These are phyloP conservation scores for Vigna nakashimae DNA, from an alignment of 306 rosid species.

Conservation along the genomic window DNA sequence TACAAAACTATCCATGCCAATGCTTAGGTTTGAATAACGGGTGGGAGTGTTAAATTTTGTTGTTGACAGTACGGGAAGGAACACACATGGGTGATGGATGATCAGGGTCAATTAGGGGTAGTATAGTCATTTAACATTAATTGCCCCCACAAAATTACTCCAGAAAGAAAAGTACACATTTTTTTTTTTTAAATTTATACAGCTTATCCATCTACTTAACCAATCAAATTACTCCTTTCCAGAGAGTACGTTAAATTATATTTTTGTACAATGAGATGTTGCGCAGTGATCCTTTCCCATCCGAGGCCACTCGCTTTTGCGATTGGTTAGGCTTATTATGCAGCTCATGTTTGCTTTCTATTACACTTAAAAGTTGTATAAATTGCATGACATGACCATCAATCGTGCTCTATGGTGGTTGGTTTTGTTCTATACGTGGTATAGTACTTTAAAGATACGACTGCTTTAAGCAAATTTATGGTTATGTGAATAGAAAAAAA, in stretches of 20 bases:
- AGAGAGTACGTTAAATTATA: not conserved
- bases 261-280: slow-evolving; percentile 36
- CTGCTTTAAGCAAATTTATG: slow-evolving; percentile 45
- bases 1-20: slow-evolving; percentile 28
- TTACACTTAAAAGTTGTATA: not conserved
- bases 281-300: slow-evolving; percentile 29
- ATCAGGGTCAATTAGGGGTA: slow-evolving; percentile 40
- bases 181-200: too few species aligned
- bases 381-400: not conserved
- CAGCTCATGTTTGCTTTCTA: not conserved
- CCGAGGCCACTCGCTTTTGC: slow-evolving; percentile 29
- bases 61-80: slow-evolving; percentile 13
- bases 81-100: slow-evolving; percentile 23
- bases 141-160: slow-evolving; percentile 35
- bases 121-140: slow-evolving; percentile 37
- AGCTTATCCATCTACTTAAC: too few species aligned
- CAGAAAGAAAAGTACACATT: not conserved
- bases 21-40: not conserved
- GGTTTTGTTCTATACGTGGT: slow-evolving; percentile 21
- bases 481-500: not conserved
- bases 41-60: slow-evolving; percentile 31
- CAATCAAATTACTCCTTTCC: too few species aligned
- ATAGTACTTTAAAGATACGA: not conserved
- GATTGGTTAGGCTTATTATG: slow-evolving; percentile 26
- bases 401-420: not conserved